A percentile compares a stretch with the other conserved stretches of the same genome.
phyloP scores from a whole-genome alignment of 2,329 filamentous ascomycete genomes.

The Fusarium piperis region DNA sequence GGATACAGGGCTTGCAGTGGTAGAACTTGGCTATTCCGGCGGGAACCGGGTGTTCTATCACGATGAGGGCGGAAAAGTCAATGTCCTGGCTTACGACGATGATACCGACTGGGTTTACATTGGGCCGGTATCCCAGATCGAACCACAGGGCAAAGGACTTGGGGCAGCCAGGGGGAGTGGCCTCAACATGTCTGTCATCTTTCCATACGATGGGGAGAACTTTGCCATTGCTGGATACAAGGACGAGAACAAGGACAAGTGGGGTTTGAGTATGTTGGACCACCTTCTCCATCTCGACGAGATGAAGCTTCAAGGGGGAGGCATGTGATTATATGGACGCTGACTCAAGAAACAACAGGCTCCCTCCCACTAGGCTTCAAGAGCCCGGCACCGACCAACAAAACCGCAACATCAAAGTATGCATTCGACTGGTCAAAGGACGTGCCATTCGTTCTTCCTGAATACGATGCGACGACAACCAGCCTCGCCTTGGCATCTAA shows the following conservation, averaged over 20 bases:
- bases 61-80: constrained; percentile 22
- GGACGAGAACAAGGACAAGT: not conserved
- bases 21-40: constrained; percentile 28
- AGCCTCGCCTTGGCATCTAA: not conserved
- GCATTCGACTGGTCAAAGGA: constrained; percentile 8
- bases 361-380: constrained; percentile 25
- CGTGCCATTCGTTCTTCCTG: not conserved
- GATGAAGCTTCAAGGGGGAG: not conserved
- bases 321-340: not conserved
- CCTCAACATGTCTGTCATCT: constrained; percentile 27
- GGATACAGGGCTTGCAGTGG: constrained; percentile 23
- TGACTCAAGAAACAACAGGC: not conserved
- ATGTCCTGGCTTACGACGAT: constrained; percentile 31
- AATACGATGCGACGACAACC: not conserved
- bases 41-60: constrained; percentile 34
- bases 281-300: not conserved
- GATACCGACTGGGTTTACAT: constrained; percentile 34
- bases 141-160: constrained; percentile 5
- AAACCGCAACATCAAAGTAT: constrained; percentile 12
- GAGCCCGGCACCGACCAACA: constrained; percentile 25
- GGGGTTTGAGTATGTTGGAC: not conserved
- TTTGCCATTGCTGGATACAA: constrained; percentile 7
- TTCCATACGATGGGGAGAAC: constrained; percentile 26
- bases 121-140: constrained; percentile 25
- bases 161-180: constrained; percentile 11